Evolutionary conservation across 2,329 filamentous ascomycete species (phyloP), one percentile per base, ranked within the genome.

Genomic region (Atkinsonella hypoxylon): DNA sequence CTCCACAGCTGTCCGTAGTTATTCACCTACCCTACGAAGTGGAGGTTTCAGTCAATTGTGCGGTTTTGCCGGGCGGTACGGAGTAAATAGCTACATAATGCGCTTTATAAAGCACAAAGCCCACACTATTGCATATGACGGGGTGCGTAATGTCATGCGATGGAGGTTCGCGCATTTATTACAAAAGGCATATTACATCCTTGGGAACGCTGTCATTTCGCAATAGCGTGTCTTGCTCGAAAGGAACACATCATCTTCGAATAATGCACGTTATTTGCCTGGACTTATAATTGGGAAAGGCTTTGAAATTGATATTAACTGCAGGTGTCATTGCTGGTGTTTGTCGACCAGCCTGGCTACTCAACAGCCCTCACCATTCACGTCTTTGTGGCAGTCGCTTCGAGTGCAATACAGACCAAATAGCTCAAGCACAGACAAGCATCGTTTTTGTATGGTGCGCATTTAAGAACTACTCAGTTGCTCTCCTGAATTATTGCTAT

Each of bases 61-160:
- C 53, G 53, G 59, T 63, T 67, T 61, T 67, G 65, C 65, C 65
- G 56, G 65, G 65, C 65, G 65, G 65, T 68, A 58, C 62, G 53
- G n/a, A n/a, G n/a, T n/a, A n/a, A n/a, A n/a, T n/a, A n/a, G n/a
- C n/a, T n/a, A 22, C n/a, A 11, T 4, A 18, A 10, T 10, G n/a
- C 4, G n/a, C 11, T 45, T 1, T 22, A 20, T 38, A 5, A 7
- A 17, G 18, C 15, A 18, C 30, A 10, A 22, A 47, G 20, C 15
- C 41, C 36, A 15, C 18, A 15, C 17, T 53, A 53, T 53, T 56
- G 48, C 50, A 54, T 53, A 51, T 36, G 38, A 30, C 18, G 44
- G 48, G 51, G 47, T 15, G 38, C 36, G 17, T 26, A 26, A 26
- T 26, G 26, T 26, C 26, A 15, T 34, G 41, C 15, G 12, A 41